Conservation (phyloP, 768 basidiomycete species). For the Suillus subalutaceus region DNA sequence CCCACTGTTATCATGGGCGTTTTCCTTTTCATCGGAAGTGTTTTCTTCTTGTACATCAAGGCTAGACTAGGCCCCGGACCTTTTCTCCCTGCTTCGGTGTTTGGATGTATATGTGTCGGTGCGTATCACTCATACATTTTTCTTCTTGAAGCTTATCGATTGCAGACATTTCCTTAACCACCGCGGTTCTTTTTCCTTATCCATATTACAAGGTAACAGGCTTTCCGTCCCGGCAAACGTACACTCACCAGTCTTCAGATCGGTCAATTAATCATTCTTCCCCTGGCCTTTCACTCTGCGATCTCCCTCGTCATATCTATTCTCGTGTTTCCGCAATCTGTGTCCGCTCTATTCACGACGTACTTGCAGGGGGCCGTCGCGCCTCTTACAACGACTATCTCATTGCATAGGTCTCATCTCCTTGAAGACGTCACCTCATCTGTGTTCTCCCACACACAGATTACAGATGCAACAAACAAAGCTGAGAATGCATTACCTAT, state of each 20-base stretch:
- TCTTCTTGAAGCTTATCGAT: slow-evolving; percentile 3
- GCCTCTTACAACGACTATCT: slow-evolving; percentile 49
- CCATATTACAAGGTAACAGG: slow-evolving; percentile 53
- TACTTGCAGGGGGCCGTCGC: slow-evolving; percentile 49
- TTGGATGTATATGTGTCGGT: slow-evolving; percentile 66
- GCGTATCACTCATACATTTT: slow-evolving; percentile 15
- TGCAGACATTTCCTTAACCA: slow-evolving; percentile 61
- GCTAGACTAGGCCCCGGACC: slow-evolving; percentile 66
- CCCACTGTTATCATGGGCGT: slow-evolving; percentile 61
- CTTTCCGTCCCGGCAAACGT: not conserved
- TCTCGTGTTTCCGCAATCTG: slow-evolving; percentile 62
- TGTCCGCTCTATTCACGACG: slow-evolving; percentile 60
- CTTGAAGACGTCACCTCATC: slow-evolving; percentile 40
- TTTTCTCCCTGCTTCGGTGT: slow-evolving; percentile 54
- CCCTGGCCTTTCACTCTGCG: slow-evolving; percentile 60
- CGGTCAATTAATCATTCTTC: slow-evolving; percentile 56
- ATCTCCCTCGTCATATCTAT: slow-evolving; percentile 55
- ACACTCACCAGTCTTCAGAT: slow-evolving; percentile 34
- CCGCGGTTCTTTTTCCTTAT: slow-evolving; percentile 63
- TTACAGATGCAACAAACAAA: slow-evolving; percentile 35
- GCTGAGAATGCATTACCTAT: slow-evolving; percentile 55
- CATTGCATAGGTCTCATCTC: slow-evolving; percentile 50
- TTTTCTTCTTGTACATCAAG: slow-evolving; percentile 60
- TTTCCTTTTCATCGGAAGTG: slow-evolving; percentile 66
- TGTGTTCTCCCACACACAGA: slow-evolving; percentile 34